These are phyloP conservation scores for Hordeum vulgare DNA, from an alignment of 176 grass and related monocot species.

Conservation along the genomic window DNA sequence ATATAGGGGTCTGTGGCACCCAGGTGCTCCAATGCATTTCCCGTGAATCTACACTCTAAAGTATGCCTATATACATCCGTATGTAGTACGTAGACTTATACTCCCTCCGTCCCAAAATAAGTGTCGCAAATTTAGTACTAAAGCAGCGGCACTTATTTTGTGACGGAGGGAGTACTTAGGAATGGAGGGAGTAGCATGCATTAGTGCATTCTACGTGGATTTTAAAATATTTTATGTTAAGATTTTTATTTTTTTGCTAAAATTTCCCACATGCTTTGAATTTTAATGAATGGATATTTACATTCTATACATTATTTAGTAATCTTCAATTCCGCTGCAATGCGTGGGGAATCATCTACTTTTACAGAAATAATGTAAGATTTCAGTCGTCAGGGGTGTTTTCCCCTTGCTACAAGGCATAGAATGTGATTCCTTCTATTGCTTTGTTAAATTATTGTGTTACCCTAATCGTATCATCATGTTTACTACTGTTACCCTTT, in stretches of 20 bases:
- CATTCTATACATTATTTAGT: too few species aligned
- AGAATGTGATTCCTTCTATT: neutral
- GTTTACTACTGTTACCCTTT: conserved; percentile 4
- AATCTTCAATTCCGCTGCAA: too few species aligned
- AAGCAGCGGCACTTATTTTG: too few species aligned
- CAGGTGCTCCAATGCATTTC: too few species aligned
- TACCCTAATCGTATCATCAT: conserved; percentile 10
- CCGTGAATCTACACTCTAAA: too few species aligned
- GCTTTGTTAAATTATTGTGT: neutral
- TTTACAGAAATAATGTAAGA: neutral
- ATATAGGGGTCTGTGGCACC: too few species aligned
- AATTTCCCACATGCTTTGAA: neutral
- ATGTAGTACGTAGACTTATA: too few species aligned
- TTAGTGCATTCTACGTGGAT: neutral
- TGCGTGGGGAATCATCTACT: neutral
- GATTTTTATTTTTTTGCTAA: neutral
- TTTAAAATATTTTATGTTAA: neutral
- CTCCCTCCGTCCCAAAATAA: too few species aligned
- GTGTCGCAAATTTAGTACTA: too few species aligned
- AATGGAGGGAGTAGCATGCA: too few species aligned
- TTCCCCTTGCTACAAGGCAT: neutral
- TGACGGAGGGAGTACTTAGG: too few species aligned
- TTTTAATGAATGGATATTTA: neutral
- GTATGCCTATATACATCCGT: too few species aligned
- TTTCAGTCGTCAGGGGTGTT: neutral